phyloP scores from a whole-genome alignment of 768 basidiomycete genomes.

The Austroboletus festivus region DNA sequence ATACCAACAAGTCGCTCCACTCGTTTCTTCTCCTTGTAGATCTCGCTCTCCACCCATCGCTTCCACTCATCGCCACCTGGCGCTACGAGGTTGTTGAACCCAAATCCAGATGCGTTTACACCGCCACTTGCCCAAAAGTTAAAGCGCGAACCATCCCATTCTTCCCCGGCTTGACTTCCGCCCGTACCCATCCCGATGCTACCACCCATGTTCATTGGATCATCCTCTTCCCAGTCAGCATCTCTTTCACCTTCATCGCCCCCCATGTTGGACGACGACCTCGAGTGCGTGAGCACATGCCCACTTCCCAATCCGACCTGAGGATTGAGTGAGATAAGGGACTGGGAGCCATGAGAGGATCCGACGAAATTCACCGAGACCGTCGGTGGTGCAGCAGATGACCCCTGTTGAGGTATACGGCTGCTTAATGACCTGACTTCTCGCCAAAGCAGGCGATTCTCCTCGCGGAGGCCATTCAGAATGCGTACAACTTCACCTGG shows the following conservation, averaged over 20 bases:
- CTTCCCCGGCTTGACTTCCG: slow-evolving; percentile 19
- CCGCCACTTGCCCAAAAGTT: slow-evolving; percentile 10
- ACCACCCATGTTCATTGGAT: slow-evolving; percentile 11
- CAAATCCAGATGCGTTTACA: slow-evolving; percentile 11
- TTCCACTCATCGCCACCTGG: slow-evolving; percentile 26
- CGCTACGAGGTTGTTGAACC: slow-evolving; percentile 8
- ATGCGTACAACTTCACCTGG: slow-evolving; percentile 65
- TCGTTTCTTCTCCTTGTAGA: slow-evolving; percentile 55
- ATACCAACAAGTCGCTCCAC: slow-evolving; percentile 59
- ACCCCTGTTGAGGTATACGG: slow-evolving; percentile 20
- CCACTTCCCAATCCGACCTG: slow-evolving; percentile 14
- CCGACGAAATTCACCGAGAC: slow-evolving; percentile 8
- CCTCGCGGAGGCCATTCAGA: slow-evolving; percentile 66
- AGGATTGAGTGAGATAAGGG: slow-evolving; percentile 3
- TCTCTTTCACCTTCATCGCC: slow-evolving; percentile 27
- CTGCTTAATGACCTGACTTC: slow-evolving; percentile 24
- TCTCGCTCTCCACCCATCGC: slow-evolving; percentile 36
- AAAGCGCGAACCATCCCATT: slow-evolving; percentile 23
- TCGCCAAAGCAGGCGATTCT: slow-evolving; percentile 59
- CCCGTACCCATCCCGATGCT: slow-evolving; percentile 14
- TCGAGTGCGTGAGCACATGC: slow-evolving; percentile 22
- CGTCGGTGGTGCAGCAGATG: not conserved
- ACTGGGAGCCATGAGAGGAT: slow-evolving; percentile 9
- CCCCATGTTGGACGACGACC: slow-evolving; percentile 28
- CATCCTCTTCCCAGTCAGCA: slow-evolving; percentile 29